Base-by-base conservation (phyloP, 371 early-diverging fungal genomes). In the Entomophthora muscae region DNA sequence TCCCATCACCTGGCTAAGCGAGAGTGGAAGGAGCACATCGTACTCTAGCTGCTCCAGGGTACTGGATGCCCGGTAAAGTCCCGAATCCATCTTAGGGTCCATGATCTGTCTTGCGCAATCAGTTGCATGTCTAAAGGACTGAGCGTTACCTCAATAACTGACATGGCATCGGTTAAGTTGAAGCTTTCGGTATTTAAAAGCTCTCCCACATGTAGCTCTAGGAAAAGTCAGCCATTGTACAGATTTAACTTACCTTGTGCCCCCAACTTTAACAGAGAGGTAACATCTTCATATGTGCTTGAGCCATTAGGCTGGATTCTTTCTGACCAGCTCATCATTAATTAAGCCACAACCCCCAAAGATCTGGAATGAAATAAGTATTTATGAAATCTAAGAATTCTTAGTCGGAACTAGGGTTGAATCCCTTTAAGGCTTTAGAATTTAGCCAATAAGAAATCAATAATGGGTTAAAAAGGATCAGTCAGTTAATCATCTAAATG, bases 81-180 rank as follows among this genome's bases (percentile, higher is more conserved):
- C 87, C 0, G 83, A 80, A 65, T 89, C 89, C 87, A 86, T 86
- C 58, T 83, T 82, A 1, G 89, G 86, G 70, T 89, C 85, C 86
- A 89, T 86, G 32, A 89, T 83, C 77, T 81, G 42, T 42, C 5
- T 17, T 5, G n/a, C 26, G 5, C 13, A 53, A 58, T 12, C 0
- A 32, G 3, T 52, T 24, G 17, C 32, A 65, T 42, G 10, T 65
- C 17, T 53, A 53, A 17, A 59, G 53, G n/a, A n/a, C n/a, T n/a
- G n/a, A n/a, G n/a, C n/a, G n/a, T n/a, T 69, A 79, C 81, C 75
- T 86, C 87, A 59, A 86, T 83, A 2, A 86, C 86, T 27, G 83
- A 79, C 86, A 89, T 85, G 23, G 85, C 85, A 58, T 86, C 87
- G 68, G 76, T 83, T 17, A 89, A 67, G 5, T 76, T 78, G 66